A percentile compares a stretch with the other conserved stretches of the same genome.
These are phyloP conservation scores for Trypethelium eluteriae DNA, from an alignment of 495 filamentous ascomycete genomes.

Conservation along the genomic window DNA sequence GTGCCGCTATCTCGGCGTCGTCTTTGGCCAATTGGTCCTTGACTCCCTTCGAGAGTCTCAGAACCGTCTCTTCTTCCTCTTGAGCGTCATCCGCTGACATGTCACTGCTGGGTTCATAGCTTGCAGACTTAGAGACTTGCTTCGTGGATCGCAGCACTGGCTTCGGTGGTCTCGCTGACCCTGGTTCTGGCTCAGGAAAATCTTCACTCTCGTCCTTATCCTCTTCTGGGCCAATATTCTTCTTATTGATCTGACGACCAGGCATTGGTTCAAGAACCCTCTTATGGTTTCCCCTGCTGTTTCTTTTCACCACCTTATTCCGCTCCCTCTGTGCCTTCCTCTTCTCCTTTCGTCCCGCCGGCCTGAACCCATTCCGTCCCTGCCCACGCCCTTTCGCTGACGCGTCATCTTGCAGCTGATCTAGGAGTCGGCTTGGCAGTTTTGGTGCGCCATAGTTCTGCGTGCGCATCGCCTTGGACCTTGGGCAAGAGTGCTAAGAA, in stretches of 20 bases:
- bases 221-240: conserved; percentile 28
- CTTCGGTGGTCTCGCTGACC: conserved; percentile 12
- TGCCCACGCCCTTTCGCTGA: conserved; percentile 3
- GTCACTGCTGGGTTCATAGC: conserved; percentile 6
- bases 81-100: conserved; percentile 10
- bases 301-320: conserved; percentile 43
- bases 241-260: conserved; percentile 23
- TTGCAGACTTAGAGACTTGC: conserved; percentile 1
- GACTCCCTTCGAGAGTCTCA: conserved; percentile 44
- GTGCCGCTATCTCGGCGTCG: conserved; percentile 75
- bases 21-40: conserved; percentile 63
- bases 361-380: conserved; percentile 36
- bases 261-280: conserved; percentile 10
- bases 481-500: conserved; percentile 24
- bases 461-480: conserved; percentile 28
- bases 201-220: conserved; percentile 30
- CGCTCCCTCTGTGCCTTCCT: conserved; percentile 50
- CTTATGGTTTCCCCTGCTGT: conserved; percentile 22
- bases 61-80: conserved; percentile 13
- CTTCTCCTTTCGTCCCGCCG: conserved; percentile 51
- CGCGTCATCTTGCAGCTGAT: conserved; percentile 47
- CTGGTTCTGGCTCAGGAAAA: not conserved
- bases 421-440: conserved; percentile 53
- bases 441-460: conserved; percentile 51
- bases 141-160: conserved; percentile 5